phyloP scores from a whole-genome alignment of 805 yeast genomes.

The Saccharomycopsis schoenii region DNA sequence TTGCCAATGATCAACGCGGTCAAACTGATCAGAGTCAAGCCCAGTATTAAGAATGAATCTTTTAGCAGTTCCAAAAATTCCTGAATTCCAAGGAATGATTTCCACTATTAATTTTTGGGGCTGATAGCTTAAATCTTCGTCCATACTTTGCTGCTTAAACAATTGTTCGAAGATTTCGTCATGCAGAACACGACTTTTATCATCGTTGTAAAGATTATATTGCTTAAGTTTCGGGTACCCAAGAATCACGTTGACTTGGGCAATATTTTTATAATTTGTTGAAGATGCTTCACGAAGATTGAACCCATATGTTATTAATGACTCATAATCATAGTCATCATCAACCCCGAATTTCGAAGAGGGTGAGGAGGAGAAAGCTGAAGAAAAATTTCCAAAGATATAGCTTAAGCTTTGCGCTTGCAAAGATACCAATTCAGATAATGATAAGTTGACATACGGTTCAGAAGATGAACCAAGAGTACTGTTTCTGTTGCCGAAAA shows the following conservation, averaged over 20 bases:
- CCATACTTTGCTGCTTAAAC: neutral
- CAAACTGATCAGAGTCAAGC: neutral
- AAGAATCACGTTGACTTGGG: neutral
- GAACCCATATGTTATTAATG: neutral
- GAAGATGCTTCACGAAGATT: neutral
- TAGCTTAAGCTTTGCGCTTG: neutral
- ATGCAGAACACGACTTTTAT: neutral
- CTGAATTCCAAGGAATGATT: neutral
- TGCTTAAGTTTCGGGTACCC: neutral
- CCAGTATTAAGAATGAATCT: neutral
- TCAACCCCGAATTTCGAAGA: neutral
- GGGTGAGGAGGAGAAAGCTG: neutral
- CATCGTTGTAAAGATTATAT: neutral
- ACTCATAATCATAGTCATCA: neutral
- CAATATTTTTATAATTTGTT: neutral
- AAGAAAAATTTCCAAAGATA: neutral
- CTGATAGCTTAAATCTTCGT: neutral
- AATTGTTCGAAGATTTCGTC: neutral
- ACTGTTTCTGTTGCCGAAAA: neutral
- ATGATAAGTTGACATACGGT: neutral
- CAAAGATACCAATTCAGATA: neutral
- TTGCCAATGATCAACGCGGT: neutral
- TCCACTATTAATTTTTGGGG: neutral
- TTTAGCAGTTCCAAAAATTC: neutral
- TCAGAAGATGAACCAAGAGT: neutral